A percentile compares a stretch with the other conserved stretches of the same genome.
These are phyloP conservation scores for Taphrina communis DNA, from an alignment of 1,139 yeast species.

Conservation along the genomic window DNA sequence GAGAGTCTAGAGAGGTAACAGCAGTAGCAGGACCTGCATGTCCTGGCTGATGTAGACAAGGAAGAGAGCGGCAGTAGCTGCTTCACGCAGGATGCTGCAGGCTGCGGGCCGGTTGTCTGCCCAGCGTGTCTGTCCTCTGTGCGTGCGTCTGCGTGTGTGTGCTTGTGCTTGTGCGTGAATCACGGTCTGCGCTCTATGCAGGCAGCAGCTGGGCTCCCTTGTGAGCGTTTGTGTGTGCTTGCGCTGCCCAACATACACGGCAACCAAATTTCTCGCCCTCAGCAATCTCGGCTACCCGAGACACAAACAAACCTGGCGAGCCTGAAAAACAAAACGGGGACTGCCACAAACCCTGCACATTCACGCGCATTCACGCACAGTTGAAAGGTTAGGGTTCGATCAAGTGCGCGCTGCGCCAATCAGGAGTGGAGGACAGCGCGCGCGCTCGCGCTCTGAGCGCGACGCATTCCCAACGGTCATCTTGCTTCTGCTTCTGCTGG, in stretches of 20 bases:
- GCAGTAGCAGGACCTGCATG: neutral
- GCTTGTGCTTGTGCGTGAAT: neutral
- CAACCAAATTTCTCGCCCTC: neutral
- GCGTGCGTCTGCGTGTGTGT: neutral
- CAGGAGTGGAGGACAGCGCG: neutral
- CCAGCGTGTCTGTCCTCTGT: neutral
- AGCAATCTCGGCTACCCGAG: slow-evolving; percentile 1
- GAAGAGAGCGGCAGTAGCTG: neutral
- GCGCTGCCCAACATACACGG: neutral
- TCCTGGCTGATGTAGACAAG: neutral
- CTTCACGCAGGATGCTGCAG: slow-evolving; percentile 4
- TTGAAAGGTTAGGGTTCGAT: neutral
- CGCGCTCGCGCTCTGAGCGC: neutral
- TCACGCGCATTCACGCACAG: no score
- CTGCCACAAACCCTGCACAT: neutral
- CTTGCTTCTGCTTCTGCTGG: slow-evolving; percentile 10
- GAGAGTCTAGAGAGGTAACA: neutral
- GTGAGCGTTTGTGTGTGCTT: neutral
- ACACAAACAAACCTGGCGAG: neutral
- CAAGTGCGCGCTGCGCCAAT: neutral
- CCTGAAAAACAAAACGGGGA: neutral
- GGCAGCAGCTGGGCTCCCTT: no score
- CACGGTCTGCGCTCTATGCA: no score
- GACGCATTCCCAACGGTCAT: slow-evolving; percentile 16
- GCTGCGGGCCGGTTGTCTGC: neutral